These are phyloP conservation scores for Tothia fuscella DNA, from an alignment of 2,329 filamentous ascomycete genomes.

Conservation along the genomic window DNA sequence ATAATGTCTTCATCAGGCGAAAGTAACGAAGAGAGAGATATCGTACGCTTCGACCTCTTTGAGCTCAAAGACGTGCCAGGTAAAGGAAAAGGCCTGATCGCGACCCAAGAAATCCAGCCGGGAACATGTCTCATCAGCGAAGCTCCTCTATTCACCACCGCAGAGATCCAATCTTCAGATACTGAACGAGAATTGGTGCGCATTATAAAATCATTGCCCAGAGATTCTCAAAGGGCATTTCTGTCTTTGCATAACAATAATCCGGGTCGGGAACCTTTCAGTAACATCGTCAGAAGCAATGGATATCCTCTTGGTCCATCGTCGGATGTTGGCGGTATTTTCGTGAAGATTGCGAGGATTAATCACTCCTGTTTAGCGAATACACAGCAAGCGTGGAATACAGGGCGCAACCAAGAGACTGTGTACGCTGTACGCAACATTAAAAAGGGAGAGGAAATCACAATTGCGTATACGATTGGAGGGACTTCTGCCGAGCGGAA, in stretches of 20 bases:
- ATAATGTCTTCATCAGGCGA: too few relatives aligned
- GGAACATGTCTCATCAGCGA: conserved; percentile 25
- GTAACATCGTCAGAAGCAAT: conserved; percentile 21
- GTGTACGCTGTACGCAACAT: conserved; percentile 21
- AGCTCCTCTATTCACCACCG: conserved; percentile 20
- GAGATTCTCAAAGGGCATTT: conserved; percentile 15
- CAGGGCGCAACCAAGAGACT: conserved; percentile 16
- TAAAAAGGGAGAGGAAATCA: conserved; percentile 19
- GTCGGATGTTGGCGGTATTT: conserved; percentile 17
- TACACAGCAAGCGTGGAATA: conserved; percentile 19
- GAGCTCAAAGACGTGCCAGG: conserved; percentile 12
- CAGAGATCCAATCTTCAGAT: conserved; percentile 6
- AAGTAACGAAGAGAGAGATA: too few relatives aligned
- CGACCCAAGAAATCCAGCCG: conserved; percentile 18
- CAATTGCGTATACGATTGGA: conserved; percentile 12
- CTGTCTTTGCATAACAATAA: conserved; percentile 24
- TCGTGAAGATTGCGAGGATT: conserved; percentile 21
- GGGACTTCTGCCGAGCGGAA: conserved; percentile 6
- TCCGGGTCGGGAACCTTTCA: conserved; percentile 18
- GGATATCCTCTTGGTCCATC: conserved; percentile 20
- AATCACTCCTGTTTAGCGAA: conserved; percentile 27
- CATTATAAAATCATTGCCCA: conserved; percentile 15
- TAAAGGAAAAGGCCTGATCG: conserved; percentile 24
- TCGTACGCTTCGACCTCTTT: conserved; percentile 6
- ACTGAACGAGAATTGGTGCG: conserved; percentile 10